Evolutionary conservation across 2,329 filamentous ascomycete genomes (phyloP).

Genomic region (Polychaeton citri): DNA sequence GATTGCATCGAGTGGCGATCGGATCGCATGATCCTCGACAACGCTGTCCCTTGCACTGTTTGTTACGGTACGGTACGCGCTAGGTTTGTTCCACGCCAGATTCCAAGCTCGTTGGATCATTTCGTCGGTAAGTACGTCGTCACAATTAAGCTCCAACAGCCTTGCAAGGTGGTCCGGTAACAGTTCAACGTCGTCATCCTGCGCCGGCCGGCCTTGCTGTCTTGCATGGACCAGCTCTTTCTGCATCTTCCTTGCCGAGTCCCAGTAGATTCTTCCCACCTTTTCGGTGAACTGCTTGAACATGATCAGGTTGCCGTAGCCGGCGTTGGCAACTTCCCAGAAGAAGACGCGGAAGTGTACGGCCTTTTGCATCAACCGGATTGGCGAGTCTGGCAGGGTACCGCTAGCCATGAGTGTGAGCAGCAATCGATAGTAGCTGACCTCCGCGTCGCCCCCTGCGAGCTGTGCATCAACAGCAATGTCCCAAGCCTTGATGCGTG

Average conservation of each 20-base stretch:
- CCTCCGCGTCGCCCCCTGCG: conserved; percentile 76
- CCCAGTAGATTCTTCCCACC: conserved; percentile 67
- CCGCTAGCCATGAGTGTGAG: conserved; percentile 79
- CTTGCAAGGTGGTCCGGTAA: conserved; percentile 64
- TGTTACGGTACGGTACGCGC: conserved; percentile 49
- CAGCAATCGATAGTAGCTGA: conserved; percentile 74
- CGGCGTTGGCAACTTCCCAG: conserved; percentile 60
- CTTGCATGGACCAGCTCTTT: conserved; percentile 21
- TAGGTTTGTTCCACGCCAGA: conserved; percentile 73
- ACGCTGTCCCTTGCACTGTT: conserved; percentile 70
- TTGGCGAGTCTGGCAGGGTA: conserved; percentile 71
- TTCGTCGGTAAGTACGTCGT: conserved; percentile 63
- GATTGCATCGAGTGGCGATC: conserved; percentile 77
- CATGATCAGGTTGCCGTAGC: conserved; percentile 48
- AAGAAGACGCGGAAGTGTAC: conserved; percentile 81
- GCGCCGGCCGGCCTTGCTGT: conserved; percentile 9
- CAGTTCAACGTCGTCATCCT: conserved; percentile 42
- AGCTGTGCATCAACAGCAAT: conserved; percentile 89
- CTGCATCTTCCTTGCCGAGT: conserved; percentile 57
- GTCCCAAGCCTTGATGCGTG: conserved; percentile 79
- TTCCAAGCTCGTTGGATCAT: conserved; percentile 81
- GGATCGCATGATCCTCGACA: conserved; percentile 71
- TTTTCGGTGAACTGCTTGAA: conserved; percentile 59
- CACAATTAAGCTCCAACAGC: conserved; percentile 66
- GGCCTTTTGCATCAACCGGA: conserved; percentile 78